Conservation (phyloP, 1,284 basidiomycete species). For the Coniophora puteana region DNA sequence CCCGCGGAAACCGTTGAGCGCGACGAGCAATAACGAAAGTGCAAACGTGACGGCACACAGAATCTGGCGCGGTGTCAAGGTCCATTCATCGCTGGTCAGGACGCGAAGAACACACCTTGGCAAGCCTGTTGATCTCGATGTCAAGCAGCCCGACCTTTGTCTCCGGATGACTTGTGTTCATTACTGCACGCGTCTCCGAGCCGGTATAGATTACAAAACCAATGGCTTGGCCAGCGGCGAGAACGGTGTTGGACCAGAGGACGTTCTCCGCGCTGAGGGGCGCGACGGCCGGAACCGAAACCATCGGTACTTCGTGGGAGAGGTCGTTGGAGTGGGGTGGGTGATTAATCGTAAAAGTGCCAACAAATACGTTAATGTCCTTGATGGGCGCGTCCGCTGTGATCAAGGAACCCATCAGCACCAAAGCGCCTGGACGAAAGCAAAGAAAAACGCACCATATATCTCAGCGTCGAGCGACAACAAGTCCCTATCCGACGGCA, state of each 20-base stretch:
- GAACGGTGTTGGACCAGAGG: constrained; percentile 96
- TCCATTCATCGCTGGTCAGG: not conserved
- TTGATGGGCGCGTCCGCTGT: constrained; percentile 92
- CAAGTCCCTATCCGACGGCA: constrained; percentile 59
- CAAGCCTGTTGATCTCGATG: constrained; percentile 91
- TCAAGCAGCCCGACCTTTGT: constrained; percentile 95
- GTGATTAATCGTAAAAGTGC: constrained; percentile 81
- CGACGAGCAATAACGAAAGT: constrained; percentile 88
- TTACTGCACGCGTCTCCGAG: constrained; percentile 93
- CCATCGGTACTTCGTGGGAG: constrained; percentile 51
- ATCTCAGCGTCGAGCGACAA: constrained; percentile 78
- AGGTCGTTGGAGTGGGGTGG: constrained; percentile 42
- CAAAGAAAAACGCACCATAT: constrained; percentile 53
- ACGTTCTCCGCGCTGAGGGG: constrained; percentile 92
- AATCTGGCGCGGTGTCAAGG: constrained; percentile 51
- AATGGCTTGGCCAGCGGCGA: constrained; percentile 92
- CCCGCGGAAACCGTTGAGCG: constrained; percentile 94
- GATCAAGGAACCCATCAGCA: constrained; percentile 6
- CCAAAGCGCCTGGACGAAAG: constrained; percentile 8
- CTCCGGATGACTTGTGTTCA: constrained; percentile 97
- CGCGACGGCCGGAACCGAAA: constrained; percentile 59
- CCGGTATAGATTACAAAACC: constrained; percentile 96
- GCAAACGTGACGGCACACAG: constrained; percentile 93
- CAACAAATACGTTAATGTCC: constrained; percentile 95
- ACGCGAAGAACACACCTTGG: constrained; percentile 66